These are phyloP conservation scores for Phytophthora cryptogea DNA, from an alignment of 352 stramenopile species.

Conservation along the genomic window DNA sequence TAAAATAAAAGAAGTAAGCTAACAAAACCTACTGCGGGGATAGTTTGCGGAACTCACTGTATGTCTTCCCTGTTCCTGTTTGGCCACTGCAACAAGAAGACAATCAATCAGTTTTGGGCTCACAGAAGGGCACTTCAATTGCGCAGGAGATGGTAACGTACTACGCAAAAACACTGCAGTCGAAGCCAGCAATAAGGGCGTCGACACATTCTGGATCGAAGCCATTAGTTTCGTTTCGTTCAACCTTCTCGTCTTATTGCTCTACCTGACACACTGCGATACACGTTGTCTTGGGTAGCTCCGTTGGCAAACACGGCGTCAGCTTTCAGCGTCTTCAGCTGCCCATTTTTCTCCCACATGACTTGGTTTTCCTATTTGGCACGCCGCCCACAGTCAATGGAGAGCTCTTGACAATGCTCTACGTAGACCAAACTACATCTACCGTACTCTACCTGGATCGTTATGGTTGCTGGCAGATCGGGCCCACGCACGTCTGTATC, in stretches of 20 bases:
- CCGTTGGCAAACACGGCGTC: conserved; percentile 54
- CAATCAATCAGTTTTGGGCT: conserved; percentile 5
- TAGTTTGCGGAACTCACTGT: conserved; percentile 40
- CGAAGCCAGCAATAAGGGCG: conserved; percentile 61
- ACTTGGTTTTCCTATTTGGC: conserved; percentile 45
- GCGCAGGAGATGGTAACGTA: conserved; percentile 22
- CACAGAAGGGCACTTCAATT: neutral
- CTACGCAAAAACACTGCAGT: conserved; percentile 80
- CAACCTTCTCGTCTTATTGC: too few relatives aligned
- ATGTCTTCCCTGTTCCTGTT: conserved; percentile 71
- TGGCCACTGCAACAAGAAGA: conserved; percentile 48
- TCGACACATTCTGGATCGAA: conserved; percentile 55
- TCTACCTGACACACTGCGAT: conserved; percentile 57
- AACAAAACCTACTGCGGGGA: neutral
- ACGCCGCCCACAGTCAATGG: neutral
- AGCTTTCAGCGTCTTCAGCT: conserved; percentile 56
- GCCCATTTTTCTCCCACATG: conserved; percentile 71
- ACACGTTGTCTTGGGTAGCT: conserved; percentile 48
- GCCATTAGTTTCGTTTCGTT: neutral
- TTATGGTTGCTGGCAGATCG: conserved; percentile 32
- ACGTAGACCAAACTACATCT: neutral
- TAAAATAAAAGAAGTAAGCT: conserved; percentile 2
- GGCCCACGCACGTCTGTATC: neutral
- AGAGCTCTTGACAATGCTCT: neutral
- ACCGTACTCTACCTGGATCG: conserved; percentile 35